phyloP scores from a whole-genome alignment of 2,329 filamentous ascomycete species.

The Ascochyta pisi region DNA sequence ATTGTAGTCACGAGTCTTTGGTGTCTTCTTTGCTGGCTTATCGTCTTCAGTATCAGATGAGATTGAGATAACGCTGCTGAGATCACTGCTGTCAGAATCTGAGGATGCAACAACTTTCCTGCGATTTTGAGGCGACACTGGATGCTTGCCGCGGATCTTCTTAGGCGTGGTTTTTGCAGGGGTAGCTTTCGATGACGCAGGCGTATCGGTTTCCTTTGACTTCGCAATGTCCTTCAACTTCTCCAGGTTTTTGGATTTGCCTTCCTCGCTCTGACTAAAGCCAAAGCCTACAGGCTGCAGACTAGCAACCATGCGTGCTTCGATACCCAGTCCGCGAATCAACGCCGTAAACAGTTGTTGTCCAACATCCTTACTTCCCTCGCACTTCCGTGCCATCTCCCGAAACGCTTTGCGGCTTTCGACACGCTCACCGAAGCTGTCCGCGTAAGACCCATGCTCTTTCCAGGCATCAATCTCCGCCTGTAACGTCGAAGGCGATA shows the following conservation, averaged over 20 bases:
- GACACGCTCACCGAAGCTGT: conserved; percentile 78
- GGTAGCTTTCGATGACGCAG: not conserved
- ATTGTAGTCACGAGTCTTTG: conserved; percentile 65
- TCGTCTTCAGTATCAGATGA: conserved; percentile 61
- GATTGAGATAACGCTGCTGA: conserved; percentile 53
- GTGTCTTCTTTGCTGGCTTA: conserved; percentile 53
- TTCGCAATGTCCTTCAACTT: conserved; percentile 25
- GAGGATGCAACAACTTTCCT: conserved; percentile 17
- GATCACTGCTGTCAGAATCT: conserved; percentile 56
- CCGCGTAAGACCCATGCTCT: conserved; percentile 66
- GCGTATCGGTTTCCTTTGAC: not conserved
- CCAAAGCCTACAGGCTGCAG: conserved; percentile 88
- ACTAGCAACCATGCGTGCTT: conserved; percentile 82
- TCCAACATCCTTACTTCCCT: conserved; percentile 86
- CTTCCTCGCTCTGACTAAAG: conserved; percentile 87
- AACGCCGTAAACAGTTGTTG: conserved; percentile 90
- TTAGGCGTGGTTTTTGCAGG: conserved; percentile 1
- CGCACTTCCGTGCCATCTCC: conserved; percentile 69
- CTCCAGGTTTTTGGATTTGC: conserved; percentile 57
- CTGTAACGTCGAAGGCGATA: conserved; percentile 75
- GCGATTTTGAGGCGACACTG: conserved; percentile 10
- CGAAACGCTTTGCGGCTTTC: conserved; percentile 72
- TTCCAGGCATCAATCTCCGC: conserved; percentile 75
- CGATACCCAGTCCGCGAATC: conserved; percentile 78
- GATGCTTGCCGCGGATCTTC: conserved; percentile 15